These are phyloP conservation scores for Osmanthus fragrans DNA, from an alignment of 257 asterid species.

Conservation along the genomic window DNA sequence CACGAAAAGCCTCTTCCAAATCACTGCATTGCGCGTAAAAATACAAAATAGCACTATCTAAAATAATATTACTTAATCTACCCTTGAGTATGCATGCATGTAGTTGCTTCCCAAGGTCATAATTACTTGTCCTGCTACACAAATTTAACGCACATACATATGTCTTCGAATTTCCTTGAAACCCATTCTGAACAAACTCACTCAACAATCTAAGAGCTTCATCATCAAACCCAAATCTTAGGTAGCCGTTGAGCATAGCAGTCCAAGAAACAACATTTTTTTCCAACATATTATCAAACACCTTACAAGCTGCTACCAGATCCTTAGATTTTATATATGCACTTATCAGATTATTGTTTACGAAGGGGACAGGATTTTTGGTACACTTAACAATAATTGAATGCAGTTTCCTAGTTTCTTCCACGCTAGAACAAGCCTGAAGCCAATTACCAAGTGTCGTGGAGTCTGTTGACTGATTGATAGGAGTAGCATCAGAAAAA, in stretches of 20 bases:
- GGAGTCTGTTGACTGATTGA: slow-evolving; percentile 29
- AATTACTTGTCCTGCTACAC: slow-evolving; percentile 49
- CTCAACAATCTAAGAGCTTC: slow-evolving; percentile 53
- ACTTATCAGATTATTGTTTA: slow-evolving; percentile 63
- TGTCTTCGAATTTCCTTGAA: slow-evolving; percentile 62
- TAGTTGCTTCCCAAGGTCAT: slow-evolving; percentile 76
- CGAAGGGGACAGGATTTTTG: slow-evolving; percentile 34
- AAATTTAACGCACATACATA: slow-evolving; percentile 65
- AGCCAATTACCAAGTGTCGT: slow-evolving; percentile 44
- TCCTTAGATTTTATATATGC: slow-evolving; percentile 50
- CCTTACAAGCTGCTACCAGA: slow-evolving; percentile 60
- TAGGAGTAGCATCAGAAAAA: slow-evolving; percentile 12
- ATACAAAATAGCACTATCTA: slow-evolving; percentile 61
- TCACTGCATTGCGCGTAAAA: slow-evolving; percentile 75
- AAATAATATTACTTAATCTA: slow-evolving; percentile 50
- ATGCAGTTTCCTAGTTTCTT: slow-evolving; percentile 51
- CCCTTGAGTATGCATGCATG: slow-evolving; percentile 63
- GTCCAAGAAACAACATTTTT: slow-evolving; percentile 89
- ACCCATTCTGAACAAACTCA: slow-evolving; percentile 55
- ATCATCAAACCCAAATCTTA: slow-evolving; percentile 42
- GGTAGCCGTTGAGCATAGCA: slow-evolving; percentile 88
- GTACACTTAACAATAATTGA: slow-evolving; percentile 41
- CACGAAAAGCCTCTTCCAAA: slow-evolving; percentile 51
- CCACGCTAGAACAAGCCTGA: slow-evolving; percentile 49
- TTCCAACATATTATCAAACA: slow-evolving; percentile 73